These are phyloP conservation scores for Stentor roeselii DNA, from an alignment of 73 alveolate species.

Conservation along the genomic window DNA sequence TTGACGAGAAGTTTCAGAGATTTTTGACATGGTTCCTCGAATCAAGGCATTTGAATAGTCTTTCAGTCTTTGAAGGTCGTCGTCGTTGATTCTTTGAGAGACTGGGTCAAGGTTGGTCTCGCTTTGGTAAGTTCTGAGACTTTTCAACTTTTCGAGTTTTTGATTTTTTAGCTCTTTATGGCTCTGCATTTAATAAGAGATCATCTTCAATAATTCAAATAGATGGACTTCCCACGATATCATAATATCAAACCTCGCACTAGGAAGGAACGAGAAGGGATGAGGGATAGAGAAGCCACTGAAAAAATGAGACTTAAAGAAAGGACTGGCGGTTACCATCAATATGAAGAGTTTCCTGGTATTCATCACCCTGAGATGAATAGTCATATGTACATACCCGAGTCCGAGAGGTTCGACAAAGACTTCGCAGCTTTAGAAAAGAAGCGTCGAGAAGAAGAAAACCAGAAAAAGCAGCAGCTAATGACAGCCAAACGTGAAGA, in stretches of 20 bases:
- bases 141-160: no score
- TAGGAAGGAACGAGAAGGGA: constrained; percentile 61
- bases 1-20: no score
- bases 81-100: no score
- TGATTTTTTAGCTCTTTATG: no score
- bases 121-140: no score
- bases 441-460: constrained; percentile 64
- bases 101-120: no score
- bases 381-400: constrained; percentile 44
- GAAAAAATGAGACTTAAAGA: constrained; percentile 68
- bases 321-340: constrained; percentile 56
- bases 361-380: constrained; percentile 54
- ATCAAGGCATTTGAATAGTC: no score
- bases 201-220: no score
- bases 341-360: constrained; percentile 56
- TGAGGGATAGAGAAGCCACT: constrained; percentile 52
- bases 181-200: neutral
- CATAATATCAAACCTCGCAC: constrained; percentile 65
- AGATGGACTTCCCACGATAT: constrained; percentile 13
- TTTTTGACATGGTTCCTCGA: no score
- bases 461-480: constrained; percentile 56
- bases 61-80: no score
- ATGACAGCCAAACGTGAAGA: constrained; percentile 58
- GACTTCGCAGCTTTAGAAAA: constrained; percentile 86
- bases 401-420: constrained; percentile 81